Base-by-base conservation (phyloP, 495 filamentous ascomycete genomes). In the Aspergillus coremiiformis region DNA sequence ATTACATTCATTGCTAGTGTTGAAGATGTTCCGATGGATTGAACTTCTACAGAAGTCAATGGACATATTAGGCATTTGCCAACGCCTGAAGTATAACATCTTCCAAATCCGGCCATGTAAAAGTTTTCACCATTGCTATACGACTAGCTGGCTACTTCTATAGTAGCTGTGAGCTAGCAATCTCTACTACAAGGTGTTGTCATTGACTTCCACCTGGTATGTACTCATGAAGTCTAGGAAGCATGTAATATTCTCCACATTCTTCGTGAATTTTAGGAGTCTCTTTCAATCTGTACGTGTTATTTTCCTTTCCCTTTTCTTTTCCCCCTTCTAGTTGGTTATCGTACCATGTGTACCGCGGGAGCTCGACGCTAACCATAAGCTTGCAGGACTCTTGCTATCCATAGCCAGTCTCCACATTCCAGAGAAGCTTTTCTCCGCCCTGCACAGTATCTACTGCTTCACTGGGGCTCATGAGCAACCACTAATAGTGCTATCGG, bases 321-420 rank as follows among this genome's bases (percentile, higher is more conserved):
- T 12, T 22, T 44, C n/a, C n/a, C n/a, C n/a, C n/a, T n/a, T n/a
- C n/a, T n/a, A n/a, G n/a, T 46, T 22, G 11, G 20, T n/a, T 22
- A 20, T 30, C 7, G 8, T 48, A 24, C 27, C 27, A 14, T 35
- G 32, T 14, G 12, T 12, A 35, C 32, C 27, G 17, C 2, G 3
- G 19, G 14, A 20, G 24, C 22, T 26, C 29, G 10, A 27, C 46
- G 17, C 47, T 47, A 44, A 26, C 29, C 30, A 41, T 39, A 51
- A 58, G 42, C 50, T 54, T 58, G 42, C 55, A 58, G 47, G 17
- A 35, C 22, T 20, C n/a, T n/a, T n/a, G n/a, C 7, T 33, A 8
- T 17, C 23, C 5, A 14, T 43, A 7, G 2, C 1, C 37, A 17
- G 19, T 21, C 23, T 52, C 57, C 57, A 52, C 57, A 52, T 55